These are phyloP conservation scores for Entomortierella lignicola DNA, from an alignment of 192 early-diverging fungal species.

Conservation along the genomic window DNA sequence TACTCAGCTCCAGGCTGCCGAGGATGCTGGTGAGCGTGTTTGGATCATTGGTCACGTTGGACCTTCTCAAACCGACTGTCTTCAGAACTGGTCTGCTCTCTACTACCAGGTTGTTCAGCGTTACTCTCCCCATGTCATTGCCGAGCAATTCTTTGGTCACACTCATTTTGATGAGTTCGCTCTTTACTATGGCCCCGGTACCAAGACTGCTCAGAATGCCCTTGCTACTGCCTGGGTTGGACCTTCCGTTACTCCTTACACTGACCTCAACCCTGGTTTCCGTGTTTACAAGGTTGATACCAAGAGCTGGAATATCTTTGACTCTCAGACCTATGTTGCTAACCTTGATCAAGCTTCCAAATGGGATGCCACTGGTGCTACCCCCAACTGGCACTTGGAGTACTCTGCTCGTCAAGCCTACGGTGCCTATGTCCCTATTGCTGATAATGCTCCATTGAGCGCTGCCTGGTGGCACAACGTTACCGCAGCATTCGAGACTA, in stretches of 20 bases:
- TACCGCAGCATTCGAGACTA: conserved; percentile 53
- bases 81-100: conserved; percentile 61
- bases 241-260: conserved; percentile 63
- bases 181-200: conserved; percentile 55
- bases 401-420: conserved; percentile 61
- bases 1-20: conserved; percentile 58
- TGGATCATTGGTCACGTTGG: conserved; percentile 70
- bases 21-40: conserved; percentile 59
- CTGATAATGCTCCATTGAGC: conserved; percentile 30
- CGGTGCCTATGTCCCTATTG: conserved; percentile 21
- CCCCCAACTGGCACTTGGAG: conserved; percentile 64
- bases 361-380: conserved; percentile 40
- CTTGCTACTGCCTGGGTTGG: conserved; percentile 59
- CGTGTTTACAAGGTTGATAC: conserved; percentile 66
- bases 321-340: conserved; percentile 63
- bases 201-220: conserved; percentile 42
- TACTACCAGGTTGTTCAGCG: conserved; percentile 67
- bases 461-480: conserved; percentile 67
- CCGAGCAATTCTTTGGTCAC: conserved; percentile 68
- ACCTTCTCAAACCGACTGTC: conserved; percentile 57
- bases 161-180: conserved; percentile 64
- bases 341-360: conserved; percentile 52
- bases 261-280: conserved; percentile 63
- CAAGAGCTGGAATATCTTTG: conserved; percentile 59
- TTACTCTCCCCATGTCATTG: conserved; percentile 65